Evolutionary conservation across 129 eudicot species (phyloP).

Genomic region (Flaveria linearis): DNA sequence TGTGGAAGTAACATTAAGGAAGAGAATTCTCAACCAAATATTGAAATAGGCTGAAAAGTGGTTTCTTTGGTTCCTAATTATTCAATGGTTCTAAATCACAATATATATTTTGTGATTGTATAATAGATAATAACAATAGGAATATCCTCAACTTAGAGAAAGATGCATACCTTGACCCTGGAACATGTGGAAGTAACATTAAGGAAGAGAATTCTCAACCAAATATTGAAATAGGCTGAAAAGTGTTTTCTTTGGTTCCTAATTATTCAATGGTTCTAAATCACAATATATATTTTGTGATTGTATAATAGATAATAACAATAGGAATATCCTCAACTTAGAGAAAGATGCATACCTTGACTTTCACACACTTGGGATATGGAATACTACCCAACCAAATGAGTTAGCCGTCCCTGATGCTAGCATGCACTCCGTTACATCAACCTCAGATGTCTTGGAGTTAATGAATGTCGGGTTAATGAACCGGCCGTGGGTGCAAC

Average conservation of each 20-base stretch:
- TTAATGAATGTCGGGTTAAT: constrained; percentile 75
- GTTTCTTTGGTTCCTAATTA: not conserved
- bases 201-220: not conserved
- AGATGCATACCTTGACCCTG: too few species aligned
- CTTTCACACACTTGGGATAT: constrained; percentile 88
- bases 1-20: not conserved
- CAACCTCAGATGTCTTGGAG: constrained; percentile 73
- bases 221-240: too few species aligned
- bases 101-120: not conserved
- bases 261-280: not conserved
- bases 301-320: not conserved
- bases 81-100: too few species aligned
- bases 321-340: not conserved
- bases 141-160: not conserved
- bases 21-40: not conserved
- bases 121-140: not conserved
- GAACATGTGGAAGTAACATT: not conserved
- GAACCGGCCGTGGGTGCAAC: constrained; percentile 94
- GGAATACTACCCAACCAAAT: constrained; percentile 80
- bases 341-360: constrained; percentile 50
- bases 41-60: too few species aligned
- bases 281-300: not conserved
- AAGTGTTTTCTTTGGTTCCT: not conserved
- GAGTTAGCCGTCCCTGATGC: constrained; percentile 96
- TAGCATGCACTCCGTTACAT: constrained; percentile 79